These are phyloP conservation scores for Harrya chromipes DNA, from an alignment of 768 basidiomycete species.

Conservation along the genomic window DNA sequence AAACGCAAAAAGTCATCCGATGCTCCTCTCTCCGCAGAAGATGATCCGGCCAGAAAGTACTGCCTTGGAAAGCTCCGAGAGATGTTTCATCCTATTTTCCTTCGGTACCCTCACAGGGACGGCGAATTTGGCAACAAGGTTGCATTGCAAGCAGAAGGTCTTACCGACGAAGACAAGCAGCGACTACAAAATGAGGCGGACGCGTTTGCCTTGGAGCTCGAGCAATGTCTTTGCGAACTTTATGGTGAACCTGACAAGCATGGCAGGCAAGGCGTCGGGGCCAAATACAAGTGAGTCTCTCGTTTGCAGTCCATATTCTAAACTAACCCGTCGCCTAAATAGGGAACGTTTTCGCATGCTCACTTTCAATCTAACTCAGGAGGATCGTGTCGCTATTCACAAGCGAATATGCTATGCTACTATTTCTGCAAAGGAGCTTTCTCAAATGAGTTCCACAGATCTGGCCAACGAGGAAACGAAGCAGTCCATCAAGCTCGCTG, in stretches of 20 bases:
- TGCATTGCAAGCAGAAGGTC: conserved; percentile 48
- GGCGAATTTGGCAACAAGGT: conserved; percentile 33
- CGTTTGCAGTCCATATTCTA: neutral
- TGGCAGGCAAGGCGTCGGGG: conserved; percentile 57
- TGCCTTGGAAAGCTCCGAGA: conserved; percentile 76
- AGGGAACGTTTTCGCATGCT: conserved; percentile 92
- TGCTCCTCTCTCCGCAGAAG: conserved; percentile 37
- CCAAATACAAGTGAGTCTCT: conserved; percentile 74
- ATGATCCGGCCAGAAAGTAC: conserved; percentile 78
- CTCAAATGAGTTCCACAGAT: conserved; percentile 85
- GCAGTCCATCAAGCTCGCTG: conserved; percentile 76
- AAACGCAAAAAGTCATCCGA: conserved; percentile 49
- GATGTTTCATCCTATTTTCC: conserved; percentile 66
- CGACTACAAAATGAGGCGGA: conserved; percentile 55
- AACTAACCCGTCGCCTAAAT: conserved; percentile 8
- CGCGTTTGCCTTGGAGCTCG: conserved; percentile 67
- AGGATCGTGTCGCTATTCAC: conserved; percentile 76
- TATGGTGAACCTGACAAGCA: conserved; percentile 76
- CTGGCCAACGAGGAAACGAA: conserved; percentile 85
- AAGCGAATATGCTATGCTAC: conserved; percentile 67
- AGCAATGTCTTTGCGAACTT: conserved; percentile 70
- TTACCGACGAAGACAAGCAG: conserved; percentile 59
- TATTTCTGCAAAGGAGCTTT: conserved; percentile 69
- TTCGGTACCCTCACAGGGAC: conserved; percentile 61
- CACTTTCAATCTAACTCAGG: conserved; percentile 82